Conservation (phyloP, 768 basidiomycete species). For the Pholiota molesta region DNA sequence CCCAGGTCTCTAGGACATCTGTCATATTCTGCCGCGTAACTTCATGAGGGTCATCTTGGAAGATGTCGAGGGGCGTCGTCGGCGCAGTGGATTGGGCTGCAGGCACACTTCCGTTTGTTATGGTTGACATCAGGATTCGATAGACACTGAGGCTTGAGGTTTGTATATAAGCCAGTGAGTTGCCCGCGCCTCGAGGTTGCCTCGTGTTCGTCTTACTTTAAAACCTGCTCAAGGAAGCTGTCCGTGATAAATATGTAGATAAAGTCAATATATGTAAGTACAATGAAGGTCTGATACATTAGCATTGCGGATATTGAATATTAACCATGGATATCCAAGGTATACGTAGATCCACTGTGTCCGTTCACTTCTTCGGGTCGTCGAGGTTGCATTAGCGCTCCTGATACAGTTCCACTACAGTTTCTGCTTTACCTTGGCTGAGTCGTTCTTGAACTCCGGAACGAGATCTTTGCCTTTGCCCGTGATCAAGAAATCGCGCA, state of each 20-base stretch:
- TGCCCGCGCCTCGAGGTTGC: constrained; percentile 23
- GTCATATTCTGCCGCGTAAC: constrained; percentile 1
- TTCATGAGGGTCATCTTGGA: background rate
- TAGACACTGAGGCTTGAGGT: background rate
- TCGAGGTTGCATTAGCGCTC: background rate
- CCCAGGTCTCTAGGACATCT: constrained; percentile 5
- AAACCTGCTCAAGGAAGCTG: background rate
- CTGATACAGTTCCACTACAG: constrained; percentile 18
- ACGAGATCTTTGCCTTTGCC: constrained; percentile 73
- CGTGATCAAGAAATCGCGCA: constrained; percentile 66
- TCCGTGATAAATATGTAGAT: no score
- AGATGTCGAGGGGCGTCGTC: constrained; percentile 1
- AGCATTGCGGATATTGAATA: no score
- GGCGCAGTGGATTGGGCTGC: constrained; percentile 2
- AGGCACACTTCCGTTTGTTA: background rate
- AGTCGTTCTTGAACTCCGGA: constrained; percentile 45
- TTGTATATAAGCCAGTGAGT: constrained; percentile 2
- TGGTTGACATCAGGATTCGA: constrained; percentile 7
- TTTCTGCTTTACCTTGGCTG: constrained; percentile 32
- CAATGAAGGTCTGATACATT: no score
- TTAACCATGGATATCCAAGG: background rate
- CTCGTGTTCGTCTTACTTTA: constrained; percentile 16
- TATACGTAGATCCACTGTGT: background rate
- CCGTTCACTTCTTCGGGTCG: background rate
- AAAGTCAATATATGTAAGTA: no score